Evolutionary conservation across 805 yeast species (phyloP), one percentile per base, ranked within the genome.

Genomic region (Middelhovenomyces tepae): DNA sequence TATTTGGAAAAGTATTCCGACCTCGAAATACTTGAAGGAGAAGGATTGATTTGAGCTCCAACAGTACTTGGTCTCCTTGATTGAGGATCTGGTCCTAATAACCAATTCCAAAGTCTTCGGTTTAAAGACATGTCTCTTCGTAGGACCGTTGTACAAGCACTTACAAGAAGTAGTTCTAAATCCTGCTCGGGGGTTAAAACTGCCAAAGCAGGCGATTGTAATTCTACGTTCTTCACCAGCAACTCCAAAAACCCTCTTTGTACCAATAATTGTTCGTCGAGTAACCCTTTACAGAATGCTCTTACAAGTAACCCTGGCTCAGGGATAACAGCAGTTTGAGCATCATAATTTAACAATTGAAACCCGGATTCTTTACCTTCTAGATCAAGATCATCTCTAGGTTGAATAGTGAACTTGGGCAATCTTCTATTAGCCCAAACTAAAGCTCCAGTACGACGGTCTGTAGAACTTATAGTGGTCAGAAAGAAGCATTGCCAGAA

Each of bases 61-160:
- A 27, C 10, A 10, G 29, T 11, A 21, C 21, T 21, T 19, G 32
- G 30, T 34, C 19, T 10, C 32, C 34, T 4, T 35, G 39, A 27
- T 37, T 46, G 26, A 15, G 59, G 60, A 17, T 77, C 85, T 1
- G 95, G 91, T 0, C 97, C 96, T 18, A 89, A 56, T 5, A 91
- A 60, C 94, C 95, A 91, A 38, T 70, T 77, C 95, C 97, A 87
- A 14, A 91, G 65, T 47, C 99, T 69, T 56, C 98, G 69, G 54
- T 91, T 91, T 38, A 91, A 66, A 6, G 96, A 85, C 95, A 91
- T 85, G 55, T 91, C 99, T 45, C 77, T 78, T 28, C 79, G 73
- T 27, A 85, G 60, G 2, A 91, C 78, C 0, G 87, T 75, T 7
- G 66, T 57, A 16, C 85, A 69, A 23, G 86, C 78, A 7, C 75